Base-by-base conservation (phyloP, 2,329 filamentous ascomycete genomes). In the Ascochyta koolunga region DNA sequence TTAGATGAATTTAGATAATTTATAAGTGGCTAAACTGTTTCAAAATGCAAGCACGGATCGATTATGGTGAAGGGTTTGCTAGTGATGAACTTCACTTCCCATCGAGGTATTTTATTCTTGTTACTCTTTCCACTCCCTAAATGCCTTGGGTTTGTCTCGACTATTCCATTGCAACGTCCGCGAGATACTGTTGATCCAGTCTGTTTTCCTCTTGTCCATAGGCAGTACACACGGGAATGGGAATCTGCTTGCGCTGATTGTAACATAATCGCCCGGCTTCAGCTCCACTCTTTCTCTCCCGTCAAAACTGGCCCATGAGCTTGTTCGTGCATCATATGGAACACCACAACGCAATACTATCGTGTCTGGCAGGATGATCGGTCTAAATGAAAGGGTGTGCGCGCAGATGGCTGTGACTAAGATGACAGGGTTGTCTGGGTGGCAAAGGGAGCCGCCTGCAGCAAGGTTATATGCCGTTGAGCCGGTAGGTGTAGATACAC, bases 251-350 rank as follows among this genome's bases (percentile, higher is more conserved):
- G 90, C 90, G 62, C 88, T 91, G 57, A 95, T 89, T 1, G 90
- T 93, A 5, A 93, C 89, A 71, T 95, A 95, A 75, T 95, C 90
- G 15, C 90, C 90, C 0, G 89, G 88, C 42, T 78, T 74, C 32
- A 95, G 80, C 77, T 95, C 90, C n/a, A 90, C 78, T 48, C 75
- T 55, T 79, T 97, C 91, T 57, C 92, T 85, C 1, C 95, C 95
- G 75, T 99, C 95, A 72, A 99, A 99, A 74, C 91, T 96, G n/a
- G 93, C 95, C 93, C 95, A 99, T 35, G 89, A 93, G 64, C 86
- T 89, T 4, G 91, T 92, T 43, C 95, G 83, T 8, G 93, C 91
- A 74, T 96, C 89, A 73, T 96, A 98, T 0, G 95, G 95, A n/a
- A 98, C 93, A 10, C 93, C 95, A 16, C 96, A 83, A 32, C 95